Conservation (phyloP, 192 early-diverging fungal species). For the Podila epicladia region DNA sequence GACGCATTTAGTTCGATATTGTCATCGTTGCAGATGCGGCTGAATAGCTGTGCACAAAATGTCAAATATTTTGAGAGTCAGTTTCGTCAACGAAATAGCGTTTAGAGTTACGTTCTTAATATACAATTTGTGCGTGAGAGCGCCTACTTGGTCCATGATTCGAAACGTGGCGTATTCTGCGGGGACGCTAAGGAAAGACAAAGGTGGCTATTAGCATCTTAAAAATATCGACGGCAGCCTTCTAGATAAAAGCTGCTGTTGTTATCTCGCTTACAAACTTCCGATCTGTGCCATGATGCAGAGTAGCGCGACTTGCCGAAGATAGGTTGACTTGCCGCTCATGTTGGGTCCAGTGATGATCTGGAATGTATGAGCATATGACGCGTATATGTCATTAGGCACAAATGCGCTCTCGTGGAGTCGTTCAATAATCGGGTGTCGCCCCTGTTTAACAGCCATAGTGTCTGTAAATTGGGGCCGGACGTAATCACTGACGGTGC, state of each 20-base stretch:
- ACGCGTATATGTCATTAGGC: slow-evolving; percentile 76
- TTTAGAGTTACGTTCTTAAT: background rate
- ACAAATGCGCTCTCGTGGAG: slow-evolving; percentile 60
- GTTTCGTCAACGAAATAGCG: background rate
- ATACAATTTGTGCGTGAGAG: background rate
- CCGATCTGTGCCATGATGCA: slow-evolving; percentile 90
- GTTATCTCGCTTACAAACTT: slow-evolving; percentile 63
- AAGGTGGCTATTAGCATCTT: background rate
- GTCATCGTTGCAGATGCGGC: slow-evolving; percentile 80
- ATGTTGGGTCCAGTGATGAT: slow-evolving; percentile 93
- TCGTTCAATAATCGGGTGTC: slow-evolving; percentile 80
- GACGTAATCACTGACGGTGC: slow-evolving; percentile 67
- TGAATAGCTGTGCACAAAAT: slow-evolving; percentile 63
- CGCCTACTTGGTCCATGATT: slow-evolving; percentile 63
- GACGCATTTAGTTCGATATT: slow-evolving; percentile 68
- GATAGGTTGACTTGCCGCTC: slow-evolving; percentile 90
- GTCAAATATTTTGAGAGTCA: background rate
- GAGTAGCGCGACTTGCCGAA: slow-evolving; percentile 82
- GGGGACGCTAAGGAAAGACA: slow-evolving; percentile 66
- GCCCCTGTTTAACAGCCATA: slow-evolving; percentile 76
- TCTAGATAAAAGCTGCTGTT: background rate
- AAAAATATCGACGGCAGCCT: background rate
- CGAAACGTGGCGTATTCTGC: slow-evolving; percentile 82
- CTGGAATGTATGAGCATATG: slow-evolving; percentile 66
- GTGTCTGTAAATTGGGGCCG: slow-evolving; percentile 84